A percentile compares a stretch with the other conserved stretches of the same genome.
phyloP scores from a whole-genome alignment of 1,284 basidiomycete genomes.

The Apiotrichum montevideense region DNA sequence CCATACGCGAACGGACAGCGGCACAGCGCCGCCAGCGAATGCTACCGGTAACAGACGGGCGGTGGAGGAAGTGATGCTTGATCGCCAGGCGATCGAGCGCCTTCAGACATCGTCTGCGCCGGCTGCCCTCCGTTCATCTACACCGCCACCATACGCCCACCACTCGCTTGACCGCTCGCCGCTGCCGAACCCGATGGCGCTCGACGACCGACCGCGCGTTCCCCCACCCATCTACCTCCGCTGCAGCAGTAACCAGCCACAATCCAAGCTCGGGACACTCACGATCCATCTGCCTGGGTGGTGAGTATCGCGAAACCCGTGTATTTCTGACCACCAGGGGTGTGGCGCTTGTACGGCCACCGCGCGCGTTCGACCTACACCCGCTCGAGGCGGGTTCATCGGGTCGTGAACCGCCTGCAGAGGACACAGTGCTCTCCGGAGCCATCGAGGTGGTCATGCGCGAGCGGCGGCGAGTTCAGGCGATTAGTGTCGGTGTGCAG shows the following conservation, averaged over 20 bases:
- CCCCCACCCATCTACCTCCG: constrained; percentile 40
- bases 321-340: constrained; percentile 22
- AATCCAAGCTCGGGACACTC: constrained; percentile 23
- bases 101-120: constrained; percentile 6
- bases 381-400: constrained; percentile 24
- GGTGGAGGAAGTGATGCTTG: neutral
- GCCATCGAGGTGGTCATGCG: constrained; percentile 43
- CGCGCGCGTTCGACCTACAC: constrained; percentile 27
- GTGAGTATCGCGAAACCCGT: constrained; percentile 18
- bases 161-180: constrained; percentile 35
- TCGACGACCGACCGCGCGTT: constrained; percentile 34
- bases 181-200: constrained; percentile 21
- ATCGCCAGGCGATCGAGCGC: neutral
- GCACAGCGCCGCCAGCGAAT: neutral
- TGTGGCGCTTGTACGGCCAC: constrained; percentile 34
- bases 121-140: constrained; percentile 2
- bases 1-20: neutral
- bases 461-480: constrained; percentile 34
- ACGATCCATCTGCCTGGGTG: constrained; percentile 40
- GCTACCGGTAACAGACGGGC: neutral
- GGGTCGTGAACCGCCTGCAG: constrained; percentile 29
- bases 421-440: constrained; percentile 42
- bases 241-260: constrained; percentile 24
- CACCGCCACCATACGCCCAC: constrained; percentile 31
- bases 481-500: constrained; percentile 42